Evolutionary conservation across 2,329 filamentous ascomycete species (phyloP).

Genomic region (Arthrobotrys sinensis): DNA sequence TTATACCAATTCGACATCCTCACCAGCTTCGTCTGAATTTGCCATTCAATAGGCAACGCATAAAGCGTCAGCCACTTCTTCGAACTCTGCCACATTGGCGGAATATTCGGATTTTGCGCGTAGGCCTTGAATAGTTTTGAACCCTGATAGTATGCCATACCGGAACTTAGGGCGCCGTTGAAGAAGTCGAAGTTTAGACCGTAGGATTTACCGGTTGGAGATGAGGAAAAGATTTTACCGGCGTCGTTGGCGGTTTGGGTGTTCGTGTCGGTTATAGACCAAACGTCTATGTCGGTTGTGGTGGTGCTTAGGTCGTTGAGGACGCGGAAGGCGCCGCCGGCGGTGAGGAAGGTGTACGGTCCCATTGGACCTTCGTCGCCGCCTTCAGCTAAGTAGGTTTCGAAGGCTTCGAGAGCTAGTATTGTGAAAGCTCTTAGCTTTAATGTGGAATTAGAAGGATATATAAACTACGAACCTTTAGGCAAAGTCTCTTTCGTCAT

Average conservation of each 20-base stretch:
- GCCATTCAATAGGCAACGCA: constrained; percentile 37
- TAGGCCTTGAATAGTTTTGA: constrained; percentile 24
- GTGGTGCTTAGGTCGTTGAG: constrained; percentile 12
- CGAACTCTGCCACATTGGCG: constrained; percentile 23
- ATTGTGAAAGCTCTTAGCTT: not conserved
- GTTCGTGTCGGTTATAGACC: not conserved
- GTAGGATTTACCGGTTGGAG: constrained; percentile 12
- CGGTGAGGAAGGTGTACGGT: constrained; percentile 27
- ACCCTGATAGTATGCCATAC: constrained; percentile 30
- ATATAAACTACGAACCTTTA: constrained; percentile 8
- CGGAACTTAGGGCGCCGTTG: constrained; percentile 26
- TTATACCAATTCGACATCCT: constrained; percentile 41
- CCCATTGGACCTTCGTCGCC: not conserved
- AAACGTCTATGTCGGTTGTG: constrained; percentile 39
- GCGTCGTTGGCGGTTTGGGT: constrained; percentile 5
- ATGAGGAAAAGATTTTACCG: constrained; percentile 9
- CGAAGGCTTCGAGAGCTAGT: constrained; percentile 32
- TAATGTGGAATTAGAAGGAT: not conserved
- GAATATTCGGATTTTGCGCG: not conserved
- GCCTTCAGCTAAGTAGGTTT: constrained; percentile 12
- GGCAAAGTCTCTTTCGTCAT: constrained; percentile 35
- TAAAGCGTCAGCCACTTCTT: constrained; percentile 25
- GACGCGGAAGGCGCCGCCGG: constrained; percentile 27
- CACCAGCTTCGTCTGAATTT: constrained; percentile 36
- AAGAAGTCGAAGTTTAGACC: constrained; percentile 34